Conservation (phyloP, 1,284 basidiomycete genomes). For the Heterobasidion irregulare region DNA sequence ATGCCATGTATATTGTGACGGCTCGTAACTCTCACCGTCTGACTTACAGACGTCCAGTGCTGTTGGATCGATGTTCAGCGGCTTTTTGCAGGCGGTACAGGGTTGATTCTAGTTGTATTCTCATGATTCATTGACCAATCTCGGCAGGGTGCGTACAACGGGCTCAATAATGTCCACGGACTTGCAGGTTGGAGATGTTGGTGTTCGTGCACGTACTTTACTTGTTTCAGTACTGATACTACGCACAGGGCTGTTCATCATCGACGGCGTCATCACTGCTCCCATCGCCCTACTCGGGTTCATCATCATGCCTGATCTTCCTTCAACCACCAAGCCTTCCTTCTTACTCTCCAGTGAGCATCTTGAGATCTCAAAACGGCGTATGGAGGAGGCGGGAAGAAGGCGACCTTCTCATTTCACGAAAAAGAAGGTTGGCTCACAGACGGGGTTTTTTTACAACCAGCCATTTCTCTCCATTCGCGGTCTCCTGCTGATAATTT, state of each 20-base stretch:
- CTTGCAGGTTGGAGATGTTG: constrained; percentile 33
- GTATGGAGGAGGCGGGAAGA: constrained; percentile 27
- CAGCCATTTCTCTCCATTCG: neutral
- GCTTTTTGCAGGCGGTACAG: neutral
- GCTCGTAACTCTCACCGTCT: neutral
- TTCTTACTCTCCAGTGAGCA: constrained; percentile 26
- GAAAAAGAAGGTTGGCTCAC: constrained; percentile 21
- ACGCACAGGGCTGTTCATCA: neutral
- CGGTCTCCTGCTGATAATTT: neutral
- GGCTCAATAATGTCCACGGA: constrained; percentile 30
- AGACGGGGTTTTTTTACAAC: neutral
- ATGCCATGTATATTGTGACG: too few relatives aligned
- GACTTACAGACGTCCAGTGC: constrained; percentile 26
- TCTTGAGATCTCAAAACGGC: constrained; percentile 27
- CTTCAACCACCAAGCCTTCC: constrained; percentile 26
- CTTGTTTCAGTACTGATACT: neutral
- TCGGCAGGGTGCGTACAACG: constrained; percentile 30
- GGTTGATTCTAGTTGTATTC: neutral
- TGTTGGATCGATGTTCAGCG: constrained; percentile 30
- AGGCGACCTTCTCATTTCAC: constrained; percentile 34
- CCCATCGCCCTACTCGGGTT: too few relatives aligned
- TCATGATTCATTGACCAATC: neutral
- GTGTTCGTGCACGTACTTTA: neutral
- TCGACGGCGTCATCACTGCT: neutral
- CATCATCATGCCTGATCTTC: constrained; percentile 21